A percentile compares a stretch with the other conserved stretches of the same genome.
phyloP scores from a whole-genome alignment of 2,329 filamentous ascomycete genomes.

The Leptographium galeiforme region DNA sequence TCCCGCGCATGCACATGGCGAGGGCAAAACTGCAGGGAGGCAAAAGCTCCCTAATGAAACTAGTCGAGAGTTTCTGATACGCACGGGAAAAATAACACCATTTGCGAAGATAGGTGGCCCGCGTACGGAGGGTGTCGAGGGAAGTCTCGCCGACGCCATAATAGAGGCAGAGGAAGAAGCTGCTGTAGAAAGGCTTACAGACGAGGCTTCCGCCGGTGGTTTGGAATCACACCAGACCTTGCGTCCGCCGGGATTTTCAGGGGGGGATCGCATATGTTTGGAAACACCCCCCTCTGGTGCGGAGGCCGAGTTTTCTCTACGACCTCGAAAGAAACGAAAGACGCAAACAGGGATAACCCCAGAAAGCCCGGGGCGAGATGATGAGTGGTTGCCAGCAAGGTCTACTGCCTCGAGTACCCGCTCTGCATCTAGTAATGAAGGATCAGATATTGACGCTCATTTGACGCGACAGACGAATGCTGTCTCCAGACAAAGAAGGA shows the following conservation, averaged over 20 bases:
- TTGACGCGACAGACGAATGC: constrained; percentile 15
- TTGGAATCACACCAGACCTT: constrained; percentile 59
- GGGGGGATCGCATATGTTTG: constrained; percentile 18
- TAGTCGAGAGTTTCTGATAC: constrained; percentile 77
- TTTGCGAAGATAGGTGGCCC: constrained; percentile 67
- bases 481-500: constrained; percentile 20
- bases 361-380: constrained; percentile 18
- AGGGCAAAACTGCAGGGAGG: constrained; percentile 28
- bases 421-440: constrained; percentile 10
- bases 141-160: constrained; percentile 62
- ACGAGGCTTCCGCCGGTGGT: constrained; percentile 25
- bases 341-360: constrained; percentile 19
- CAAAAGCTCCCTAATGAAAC: constrained; percentile 64
- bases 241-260: constrained; percentile 57
- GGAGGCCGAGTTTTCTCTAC: constrained; percentile 42
- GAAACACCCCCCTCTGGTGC: constrained; percentile 21
- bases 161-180: constrained; percentile 72
- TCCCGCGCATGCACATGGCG: constrained; percentile 20
- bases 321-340: constrained; percentile 43
- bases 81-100: constrained; percentile 94
- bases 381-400: constrained; percentile 11
- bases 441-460: constrained; percentile 3
- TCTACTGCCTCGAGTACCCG: constrained; percentile 10
- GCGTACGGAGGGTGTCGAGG: constrained; percentile 46
- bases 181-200: constrained; percentile 33